Evolutionary conservation across 2,329 filamentous ascomycete genomes (phyloP), one percentile per base, ranked within the genome.

Genomic region (Neofusicoccum ribis): DNA sequence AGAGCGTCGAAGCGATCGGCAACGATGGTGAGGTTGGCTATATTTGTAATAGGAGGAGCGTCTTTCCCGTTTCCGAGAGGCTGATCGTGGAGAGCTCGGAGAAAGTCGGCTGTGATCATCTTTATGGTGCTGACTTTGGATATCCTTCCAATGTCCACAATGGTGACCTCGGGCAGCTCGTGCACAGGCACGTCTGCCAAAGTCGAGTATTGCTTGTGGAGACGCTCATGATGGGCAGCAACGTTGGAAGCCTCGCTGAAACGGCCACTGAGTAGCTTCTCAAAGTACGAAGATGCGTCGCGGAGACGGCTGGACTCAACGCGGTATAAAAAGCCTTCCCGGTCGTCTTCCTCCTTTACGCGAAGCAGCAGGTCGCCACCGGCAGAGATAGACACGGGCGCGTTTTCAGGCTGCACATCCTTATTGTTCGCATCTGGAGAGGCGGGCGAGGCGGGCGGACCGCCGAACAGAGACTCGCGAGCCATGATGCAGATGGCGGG

Each of bases 1-100:
- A 87, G 77, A 66, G 88, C 89, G 77, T 90, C 88, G 76, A 92
- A 93, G 50, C 89, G 86, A 74, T 93, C 91, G 9, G 90, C 89
- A 64, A 91, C 84, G 60, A 92, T 84, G 46, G 89, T 87, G 46
- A 93, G 79, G 1, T 89, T 89, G 14, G 88, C 85, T 11, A 91
- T 80, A 68, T 89, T 89, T 6, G 85, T 78, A 68, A 91, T 83
- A 15, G 84, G 84, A 20, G 84, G 80, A 1, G 72, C 76, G 1
- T 74, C 60, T 5, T 73, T 76, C 17, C 54, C 39, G 23, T 44
- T 59, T 9, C 68, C 77, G 43, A 81, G 75, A 43, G 85, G 83
- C 54, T 78, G 78, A 23, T 83, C 83, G 72, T 93, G 90, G 17
- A 92, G 78, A 17, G 91, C 85, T 17, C 84, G 81, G 27, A 93